Conservation (phyloP, 306 rosid genomes). For the Alnus glutinosa region DNA sequence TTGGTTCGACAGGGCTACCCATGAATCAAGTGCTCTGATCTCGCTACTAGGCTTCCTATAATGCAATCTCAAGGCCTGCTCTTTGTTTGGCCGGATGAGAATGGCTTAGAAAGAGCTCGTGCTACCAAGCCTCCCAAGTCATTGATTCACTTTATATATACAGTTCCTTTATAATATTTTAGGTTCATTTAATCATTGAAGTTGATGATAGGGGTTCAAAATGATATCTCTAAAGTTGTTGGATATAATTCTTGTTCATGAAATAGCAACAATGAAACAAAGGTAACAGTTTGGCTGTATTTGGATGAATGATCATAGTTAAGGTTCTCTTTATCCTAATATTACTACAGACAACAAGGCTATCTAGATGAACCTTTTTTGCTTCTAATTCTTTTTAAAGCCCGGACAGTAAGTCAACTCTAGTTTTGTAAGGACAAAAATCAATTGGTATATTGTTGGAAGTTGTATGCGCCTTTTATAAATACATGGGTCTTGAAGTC, state of each 20-base stretch:
- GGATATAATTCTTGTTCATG: background rate
- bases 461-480: background rate
- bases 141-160: constrained; percentile 19
- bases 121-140: constrained; percentile 83
- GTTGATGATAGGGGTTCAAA: constrained; percentile 11
- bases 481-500: no score
- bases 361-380: background rate
- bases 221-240: constrained; percentile 1
- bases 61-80: constrained; percentile 91
- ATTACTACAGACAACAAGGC: background rate
- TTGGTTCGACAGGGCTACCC: constrained; percentile 66
- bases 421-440: background rate
- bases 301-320: background rate
- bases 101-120: constrained; percentile 89
- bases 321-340: background rate
- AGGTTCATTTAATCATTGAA: constrained; percentile 15
- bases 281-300: constrained; percentile 4
- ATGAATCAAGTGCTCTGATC: constrained; percentile 88
- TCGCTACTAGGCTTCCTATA: constrained; percentile 71
- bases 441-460: background rate
- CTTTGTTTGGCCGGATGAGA: constrained; percentile 98
- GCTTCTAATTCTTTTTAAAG: background rate
- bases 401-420: background rate
- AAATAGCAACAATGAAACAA: background rate
- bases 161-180: constrained; percentile 10